Conservation (phyloP, 257 asterid genomes). For the Handroanthus guayacan region DNA sequence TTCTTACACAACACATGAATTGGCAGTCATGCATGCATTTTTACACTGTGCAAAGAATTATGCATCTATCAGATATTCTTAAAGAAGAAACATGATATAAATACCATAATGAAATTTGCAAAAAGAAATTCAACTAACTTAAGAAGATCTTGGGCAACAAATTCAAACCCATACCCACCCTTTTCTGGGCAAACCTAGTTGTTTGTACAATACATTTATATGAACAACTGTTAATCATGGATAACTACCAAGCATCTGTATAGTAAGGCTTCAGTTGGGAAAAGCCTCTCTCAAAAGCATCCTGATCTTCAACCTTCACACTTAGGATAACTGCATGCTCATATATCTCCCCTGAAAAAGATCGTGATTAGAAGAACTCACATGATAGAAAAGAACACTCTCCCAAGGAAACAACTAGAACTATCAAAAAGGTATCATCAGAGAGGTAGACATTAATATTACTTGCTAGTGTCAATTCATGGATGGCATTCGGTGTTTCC, state of each 20-base stretch:
- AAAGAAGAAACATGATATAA: background rate
- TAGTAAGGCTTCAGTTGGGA: conserved; percentile 94
- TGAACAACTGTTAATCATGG: background rate
- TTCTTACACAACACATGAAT: background rate
- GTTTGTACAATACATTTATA: background rate
- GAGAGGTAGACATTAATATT: conserved; percentile 26
- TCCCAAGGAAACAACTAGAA: background rate
- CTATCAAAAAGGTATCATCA: background rate
- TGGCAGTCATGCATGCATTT: background rate
- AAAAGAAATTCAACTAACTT: background rate
- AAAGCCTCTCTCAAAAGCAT: conserved; percentile 94
- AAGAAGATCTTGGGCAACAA: background rate
- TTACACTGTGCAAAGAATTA: background rate
- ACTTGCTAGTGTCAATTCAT: conserved; percentile 70
- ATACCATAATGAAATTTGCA: background rate
- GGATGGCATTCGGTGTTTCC: conserved; percentile 58
- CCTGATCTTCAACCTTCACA: conserved; percentile 91
- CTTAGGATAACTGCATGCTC: conserved; percentile 93
- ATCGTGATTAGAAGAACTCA: conserved; percentile 26
- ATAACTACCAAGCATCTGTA: conserved; percentile 84
- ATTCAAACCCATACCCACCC: background rate
- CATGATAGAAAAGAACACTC: background rate
- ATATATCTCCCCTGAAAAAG: conserved; percentile 76
- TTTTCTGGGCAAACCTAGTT: background rate
- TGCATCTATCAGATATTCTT: background rate